Conservation (phyloP, 192 early-diverging fungal species). For the Gryganskiella cystojenkinii region DNA sequence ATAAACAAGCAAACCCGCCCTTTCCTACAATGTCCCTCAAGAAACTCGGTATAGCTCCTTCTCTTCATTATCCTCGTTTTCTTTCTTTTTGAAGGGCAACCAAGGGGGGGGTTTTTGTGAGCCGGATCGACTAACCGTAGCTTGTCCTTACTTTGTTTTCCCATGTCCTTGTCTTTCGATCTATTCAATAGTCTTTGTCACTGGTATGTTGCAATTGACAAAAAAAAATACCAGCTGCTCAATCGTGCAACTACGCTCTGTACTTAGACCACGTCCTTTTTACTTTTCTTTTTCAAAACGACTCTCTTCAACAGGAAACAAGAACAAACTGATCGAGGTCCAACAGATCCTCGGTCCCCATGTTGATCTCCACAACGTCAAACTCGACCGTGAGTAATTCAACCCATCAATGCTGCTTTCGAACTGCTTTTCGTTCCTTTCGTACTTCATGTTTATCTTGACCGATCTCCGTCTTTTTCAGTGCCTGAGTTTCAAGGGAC, state of each 20-base stretch:
- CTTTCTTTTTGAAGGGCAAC: no score
- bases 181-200: slow-evolving; percentile 31
- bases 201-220: slow-evolving; percentile 2
- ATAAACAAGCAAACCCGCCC: no score
- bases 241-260: not conserved
- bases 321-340: slow-evolving; percentile 94
- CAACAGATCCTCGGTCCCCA: slow-evolving; percentile 77
- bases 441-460: not conserved
- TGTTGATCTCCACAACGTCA: slow-evolving; percentile 73
- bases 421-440: not conserved
- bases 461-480: slow-evolving; percentile 10
- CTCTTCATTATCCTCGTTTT: no score
- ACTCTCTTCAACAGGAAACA: slow-evolving; percentile 80
- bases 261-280: not conserved
- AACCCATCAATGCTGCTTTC: not conserved
- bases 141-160: no score
- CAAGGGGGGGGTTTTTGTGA: no score
- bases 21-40: no score
- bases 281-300: no score
- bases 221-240: not conserved
- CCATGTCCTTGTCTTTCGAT: not conserved
- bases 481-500: slow-evolving; percentile 96
- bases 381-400: slow-evolving; percentile 71
- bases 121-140: no score
- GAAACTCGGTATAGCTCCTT: no score